Evolutionary conservation across 176 grass and related monocot genomes (phyloP).

Genomic region (Oryza rufipogon): DNA sequence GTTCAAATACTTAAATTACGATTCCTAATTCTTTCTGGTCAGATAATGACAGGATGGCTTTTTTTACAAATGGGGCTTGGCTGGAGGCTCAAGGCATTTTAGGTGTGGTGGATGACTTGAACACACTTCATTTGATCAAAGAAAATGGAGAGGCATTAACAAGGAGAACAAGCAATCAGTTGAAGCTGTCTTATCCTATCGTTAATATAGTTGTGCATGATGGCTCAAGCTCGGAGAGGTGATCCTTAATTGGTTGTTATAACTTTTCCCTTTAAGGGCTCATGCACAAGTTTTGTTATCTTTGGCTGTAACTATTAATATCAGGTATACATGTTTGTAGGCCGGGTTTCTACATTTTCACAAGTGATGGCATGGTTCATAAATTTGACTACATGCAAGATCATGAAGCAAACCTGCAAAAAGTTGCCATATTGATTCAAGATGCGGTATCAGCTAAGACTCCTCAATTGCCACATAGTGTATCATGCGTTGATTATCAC

Average conservation of each 20-base stretch:
- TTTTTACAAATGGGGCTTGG: slow-evolving; percentile 82
- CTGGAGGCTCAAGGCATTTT: slow-evolving; percentile 79
- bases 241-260: slow-evolving; percentile 52
- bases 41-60: slow-evolving; percentile 68
- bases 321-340: slow-evolving; percentile 55
- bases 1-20: slow-evolving; percentile 10
- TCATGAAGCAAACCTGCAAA: slow-evolving; percentile 37
- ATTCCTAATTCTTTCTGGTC: slow-evolving; percentile 52
- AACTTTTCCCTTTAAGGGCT: slow-evolving; percentile 20
- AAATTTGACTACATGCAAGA: slow-evolving; percentile 65
- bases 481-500: slow-evolving; percentile 82
- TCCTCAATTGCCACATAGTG: slow-evolving; percentile 65
- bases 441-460: slow-evolving; percentile 40
- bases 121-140: slow-evolving; percentile 78
- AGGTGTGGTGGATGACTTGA: slow-evolving; percentile 66
- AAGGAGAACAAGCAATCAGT: slow-evolving; percentile 67
- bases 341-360: slow-evolving; percentile 61
- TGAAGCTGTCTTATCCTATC: slow-evolving; percentile 71
- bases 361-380: slow-evolving; percentile 70
- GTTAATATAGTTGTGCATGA: slow-evolving; percentile 58
- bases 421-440: slow-evolving; percentile 55
- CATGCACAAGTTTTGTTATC: slow-evolving; percentile 20
- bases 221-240: slow-evolving; percentile 56
- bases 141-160: slow-evolving; percentile 71
- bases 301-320: slow-evolving; percentile 45